Conservation (phyloP, 2,329 filamentous ascomycete genomes). For the Aspergillus aculeatus region DNA sequence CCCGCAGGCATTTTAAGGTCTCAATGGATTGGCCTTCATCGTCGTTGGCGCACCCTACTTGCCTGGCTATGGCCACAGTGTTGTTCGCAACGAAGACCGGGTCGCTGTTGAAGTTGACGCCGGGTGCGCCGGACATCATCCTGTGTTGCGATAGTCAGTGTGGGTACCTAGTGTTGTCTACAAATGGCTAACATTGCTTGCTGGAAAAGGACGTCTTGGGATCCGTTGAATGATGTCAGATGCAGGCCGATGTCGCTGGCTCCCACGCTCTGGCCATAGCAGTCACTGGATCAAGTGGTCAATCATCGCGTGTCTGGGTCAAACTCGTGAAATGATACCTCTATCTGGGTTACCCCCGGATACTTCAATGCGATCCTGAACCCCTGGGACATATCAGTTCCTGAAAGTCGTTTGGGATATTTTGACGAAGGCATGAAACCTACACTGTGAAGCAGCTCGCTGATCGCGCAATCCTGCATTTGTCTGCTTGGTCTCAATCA, state of each 20-base stretch:
- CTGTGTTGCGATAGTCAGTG: neutral
- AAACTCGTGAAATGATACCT: slow-evolving; percentile 7
- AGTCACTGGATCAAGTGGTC: slow-evolving; percentile 20
- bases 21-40: slow-evolving; percentile 5
- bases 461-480: slow-evolving; percentile 35
- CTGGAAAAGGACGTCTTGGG: slow-evolving; percentile 27
- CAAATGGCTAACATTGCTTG: slow-evolving; percentile 25
- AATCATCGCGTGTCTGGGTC: neutral
- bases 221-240: slow-evolving; percentile 26
- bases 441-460: slow-evolving; percentile 33
- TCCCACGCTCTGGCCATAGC: slow-evolving; percentile 33
- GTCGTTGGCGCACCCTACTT: slow-evolving; percentile 13
- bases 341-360: slow-evolving; percentile 18
- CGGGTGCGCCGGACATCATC: slow-evolving; percentile 31
- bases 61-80: slow-evolving; percentile 22
- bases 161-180: neutral
- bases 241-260: slow-evolving; percentile 30
- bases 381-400: slow-evolving; percentile 9
- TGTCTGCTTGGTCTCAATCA: slow-evolving; percentile 23
- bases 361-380: slow-evolving; percentile 17
- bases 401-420: too few species aligned
- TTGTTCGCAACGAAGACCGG: slow-evolving; percentile 24
- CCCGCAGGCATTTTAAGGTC: slow-evolving; percentile 23
- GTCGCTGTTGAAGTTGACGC: slow-evolving; percentile 31
- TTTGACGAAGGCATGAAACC: neutral